Base-by-base conservation (phyloP, 768 basidiomycete species). In the Mycena leptocephala region DNA sequence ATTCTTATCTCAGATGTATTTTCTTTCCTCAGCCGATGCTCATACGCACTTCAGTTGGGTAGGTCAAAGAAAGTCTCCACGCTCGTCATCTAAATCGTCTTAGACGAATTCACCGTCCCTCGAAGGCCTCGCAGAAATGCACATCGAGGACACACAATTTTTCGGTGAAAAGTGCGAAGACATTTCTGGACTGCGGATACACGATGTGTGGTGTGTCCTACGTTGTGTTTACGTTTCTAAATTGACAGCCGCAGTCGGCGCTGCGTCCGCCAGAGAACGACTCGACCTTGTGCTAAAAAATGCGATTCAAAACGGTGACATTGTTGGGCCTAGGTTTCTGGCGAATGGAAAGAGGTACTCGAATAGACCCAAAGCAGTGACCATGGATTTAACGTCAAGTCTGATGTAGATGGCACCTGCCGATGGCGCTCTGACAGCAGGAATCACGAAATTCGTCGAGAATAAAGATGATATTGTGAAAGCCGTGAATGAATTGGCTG, bases 151-250 rank as follows among this genome's bases (percentile, higher is more conserved):
- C 85, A 86, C 64, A 83, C 82, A 2, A 59, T 85, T 24, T 80
- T 84, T 73, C 83, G 33, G n/a, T 75, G 11, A 78, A 81, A 64
- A 82, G 82, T 61, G 85, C 84, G 9, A 78, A 72, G 61, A 85
- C 81, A 24, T 86, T 85, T 74, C 70, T 86, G 5, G 84, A 86
- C 43, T 79, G 84, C 68, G 85, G 85, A 6, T 86, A 86, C 63
- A 86, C 85, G 1, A 86, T 86, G 86, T 86, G 85, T 65, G 24
- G 76, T 78, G 22, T 16, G 76, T 18, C 28, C 46, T 33, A n/a
- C 22, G 18, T 26, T 26, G 3, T 32, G 7, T n/a, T 28, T 62
- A 41, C 14, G 20, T 33, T 20, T 63, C 14, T 41, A 8, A 37
- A 16, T n/a, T 26, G n/a, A 63, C 11, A 41, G 28, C 13, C 24